phyloP scores from a whole-genome alignment of 768 basidiomycete genomes.

The Mycena crocata region DNA sequence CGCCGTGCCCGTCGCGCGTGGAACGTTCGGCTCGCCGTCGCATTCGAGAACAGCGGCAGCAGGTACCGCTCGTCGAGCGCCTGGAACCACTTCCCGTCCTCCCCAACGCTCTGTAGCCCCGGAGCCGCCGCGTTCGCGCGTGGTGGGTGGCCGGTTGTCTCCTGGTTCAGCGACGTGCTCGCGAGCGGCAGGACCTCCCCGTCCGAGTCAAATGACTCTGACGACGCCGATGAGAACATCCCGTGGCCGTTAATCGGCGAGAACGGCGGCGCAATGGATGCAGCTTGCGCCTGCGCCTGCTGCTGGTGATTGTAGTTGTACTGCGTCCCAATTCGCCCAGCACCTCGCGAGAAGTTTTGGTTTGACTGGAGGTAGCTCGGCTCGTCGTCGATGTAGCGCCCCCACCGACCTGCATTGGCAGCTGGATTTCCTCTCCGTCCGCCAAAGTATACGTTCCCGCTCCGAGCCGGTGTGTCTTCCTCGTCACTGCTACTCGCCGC shows the following conservation, averaged over 20 bases:
- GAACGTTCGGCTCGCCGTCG: conserved; percentile 88
- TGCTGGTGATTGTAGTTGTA: conserved; percentile 78
- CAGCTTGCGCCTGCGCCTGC: conserved; percentile 20
- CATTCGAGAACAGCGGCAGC: conserved; percentile 92
- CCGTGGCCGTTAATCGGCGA: conserved; percentile 39
- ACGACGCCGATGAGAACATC: conserved; percentile 78
- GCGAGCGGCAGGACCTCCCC: conserved; percentile 86
- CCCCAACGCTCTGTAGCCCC: conserved; percentile 45
- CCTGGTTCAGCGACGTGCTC: conserved; percentile 52
- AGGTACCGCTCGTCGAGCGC: conserved; percentile 94
- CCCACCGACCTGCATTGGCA: conserved; percentile 51
- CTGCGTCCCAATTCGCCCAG: conserved; percentile 63
- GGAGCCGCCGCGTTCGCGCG: conserved; percentile 23
- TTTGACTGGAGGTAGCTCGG: conserved; percentile 48
- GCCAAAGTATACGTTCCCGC: conserved; percentile 46
- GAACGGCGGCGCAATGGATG: conserved; percentile 23
- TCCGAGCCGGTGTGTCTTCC: conserved; percentile 56
- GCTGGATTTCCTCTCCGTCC: conserved; percentile 44
- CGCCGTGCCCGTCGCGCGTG: conserved; percentile 80
- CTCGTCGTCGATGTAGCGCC: conserved; percentile 58
- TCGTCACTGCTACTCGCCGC: conserved; percentile 67
- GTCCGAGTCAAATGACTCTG: conserved; percentile 84
- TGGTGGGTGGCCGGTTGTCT: conserved; percentile 37
- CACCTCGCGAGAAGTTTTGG: conserved; percentile 36
- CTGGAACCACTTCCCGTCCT: conserved; percentile 97